Conservation (phyloP, 2,329 filamentous ascomycete species). For the Ophiostoma ulmi region DNA sequence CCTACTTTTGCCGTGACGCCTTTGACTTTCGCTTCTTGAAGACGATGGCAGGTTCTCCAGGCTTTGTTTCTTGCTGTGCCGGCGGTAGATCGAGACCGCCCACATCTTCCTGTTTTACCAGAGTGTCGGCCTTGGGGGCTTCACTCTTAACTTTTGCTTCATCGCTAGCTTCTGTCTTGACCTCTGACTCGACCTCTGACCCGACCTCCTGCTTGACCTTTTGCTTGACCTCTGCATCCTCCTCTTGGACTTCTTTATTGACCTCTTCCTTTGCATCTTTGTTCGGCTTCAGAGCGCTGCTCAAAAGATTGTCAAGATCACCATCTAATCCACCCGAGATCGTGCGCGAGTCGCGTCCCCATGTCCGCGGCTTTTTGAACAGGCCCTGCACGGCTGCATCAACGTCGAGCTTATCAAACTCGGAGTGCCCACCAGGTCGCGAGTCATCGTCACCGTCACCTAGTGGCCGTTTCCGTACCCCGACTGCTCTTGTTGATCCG, state of each 20-base stretch:
- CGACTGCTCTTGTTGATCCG: slow-evolving; percentile 17
- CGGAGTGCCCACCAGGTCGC: slow-evolving; percentile 55
- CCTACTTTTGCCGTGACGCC: slow-evolving; percentile 50
- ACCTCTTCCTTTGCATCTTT: slow-evolving; percentile 29
- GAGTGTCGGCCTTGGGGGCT: background rate
- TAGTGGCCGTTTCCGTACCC: slow-evolving; percentile 25
- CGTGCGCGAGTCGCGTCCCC: slow-evolving; percentile 51
- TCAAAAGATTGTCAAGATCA: slow-evolving; percentile 60
- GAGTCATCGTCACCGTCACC: slow-evolving; percentile 39
- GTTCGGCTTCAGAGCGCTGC: slow-evolving; percentile 34
- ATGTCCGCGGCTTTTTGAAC: slow-evolving; percentile 54
- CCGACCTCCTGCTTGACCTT: slow-evolving; percentile 18
- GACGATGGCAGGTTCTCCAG: slow-evolving; percentile 34
- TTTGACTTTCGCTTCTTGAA: slow-evolving; percentile 78
- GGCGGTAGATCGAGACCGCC: background rate
- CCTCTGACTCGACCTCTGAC: slow-evolving; percentile 2
- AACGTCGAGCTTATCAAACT: slow-evolving; percentile 53
- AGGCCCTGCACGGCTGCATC: slow-evolving; percentile 53
- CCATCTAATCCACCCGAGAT: slow-evolving; percentile 42
- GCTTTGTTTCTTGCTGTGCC: background rate
- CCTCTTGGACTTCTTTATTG: slow-evolving; percentile 20
- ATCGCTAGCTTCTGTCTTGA: background rate
- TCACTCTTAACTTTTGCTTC: background rate
- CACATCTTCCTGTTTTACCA: slow-evolving; percentile 11
- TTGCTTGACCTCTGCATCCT: background rate